Evolutionary conservation across 2,329 filamentous ascomycete species (phyloP), one percentile per base, ranked within the genome.

Genomic region (Uncinocarpus reesii): DNA sequence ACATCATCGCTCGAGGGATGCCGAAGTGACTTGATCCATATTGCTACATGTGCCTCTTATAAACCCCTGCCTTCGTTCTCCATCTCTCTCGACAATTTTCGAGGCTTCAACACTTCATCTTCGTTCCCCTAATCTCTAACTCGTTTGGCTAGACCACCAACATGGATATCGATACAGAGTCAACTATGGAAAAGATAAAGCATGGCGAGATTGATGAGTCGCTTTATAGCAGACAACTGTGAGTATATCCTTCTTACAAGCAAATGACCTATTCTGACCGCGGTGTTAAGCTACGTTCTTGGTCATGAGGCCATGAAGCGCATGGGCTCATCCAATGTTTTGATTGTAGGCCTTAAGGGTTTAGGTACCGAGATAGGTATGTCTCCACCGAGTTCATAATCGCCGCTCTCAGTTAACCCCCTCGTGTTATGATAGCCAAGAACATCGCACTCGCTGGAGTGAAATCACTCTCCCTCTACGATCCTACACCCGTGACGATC

Each of bases 361-460:
- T 78, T 98, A 34, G 92, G 92, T 72, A 90, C 95, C 48, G 92
- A 98, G 71, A 92, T 98, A 60, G 71, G 71, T 74, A 62, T 55
- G 65, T 60, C 52, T 36, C 45, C 5, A 2, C 15, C 5, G 32
- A 18, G 23, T 31, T 23, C 15, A 11, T 32, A 21, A 37, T 37
- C 26, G 29, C 21, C 18, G 16, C n/a, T 10, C 16, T 1, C 4
- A 37, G 38, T n/a, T 42, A 32, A 50, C 18, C 20, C 40, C 7
- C 35, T n/a, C 35, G 21, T 28, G n/a, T 45, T 23, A 43, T n/a
- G n/a, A n/a, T 54, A 74, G 90, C 92, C 62, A 98, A 98, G 78
- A 98, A 98, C 62, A 87, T 98, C 62, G 92, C 92, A 52, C 82
- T 98, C 58, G 92, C 92, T 59, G 92, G 92, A 65, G 92, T 98